Evolutionary conservation across 257 asterid species (phyloP), one percentile per base, ranked within the genome.

Genomic region (Solanum corneliomulleri): DNA sequence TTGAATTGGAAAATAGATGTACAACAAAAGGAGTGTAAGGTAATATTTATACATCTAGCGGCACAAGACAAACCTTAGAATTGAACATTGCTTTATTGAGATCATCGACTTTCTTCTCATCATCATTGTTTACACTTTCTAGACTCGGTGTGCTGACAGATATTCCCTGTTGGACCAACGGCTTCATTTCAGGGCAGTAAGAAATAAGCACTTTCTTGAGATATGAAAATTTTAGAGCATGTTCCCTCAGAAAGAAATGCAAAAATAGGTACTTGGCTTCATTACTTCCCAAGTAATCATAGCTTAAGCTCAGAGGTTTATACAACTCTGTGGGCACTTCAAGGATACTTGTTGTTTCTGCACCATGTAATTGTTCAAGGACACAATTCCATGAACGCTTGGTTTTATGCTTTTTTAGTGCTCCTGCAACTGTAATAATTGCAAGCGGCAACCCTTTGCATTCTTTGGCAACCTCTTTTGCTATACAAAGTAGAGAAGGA

Each of bases 361-460:
- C 56, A 6, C 41, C 27, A 74, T 21, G 35, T 4, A 86, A 56
- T 82, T 72, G 75, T 29, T 1, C 5, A 27, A 82, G 80, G 44
- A 82, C 75, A 82, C 78, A 56, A 25, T 62, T 18, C 84, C 90
- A 88, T 25, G 69, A 69, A 10, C 6, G 33, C 31, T 16, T 42
- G 23, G 4, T 44, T 14, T 86, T 86, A 39, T 12, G 11, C 56
- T 5, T 86, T 20, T 33, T 86, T 20, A 88, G 83, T 33, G 87
- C 86, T 31, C 64, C 47, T 20, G 82, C 87, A 29, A 69, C 84
- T n/a, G 23, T 44, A 15, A 68, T 52, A 41, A 88, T 44, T 64
- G 72, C 90, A 45, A 88, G 87, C 4, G 90, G 88, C 25, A 86
- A 20, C 35, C 90, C 90, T 47, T 44, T 29, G 58, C 85, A 88